Evolutionary conservation across 495 filamentous ascomycete genomes (phyloP).

Genomic region (Penicillium coffeae): DNA sequence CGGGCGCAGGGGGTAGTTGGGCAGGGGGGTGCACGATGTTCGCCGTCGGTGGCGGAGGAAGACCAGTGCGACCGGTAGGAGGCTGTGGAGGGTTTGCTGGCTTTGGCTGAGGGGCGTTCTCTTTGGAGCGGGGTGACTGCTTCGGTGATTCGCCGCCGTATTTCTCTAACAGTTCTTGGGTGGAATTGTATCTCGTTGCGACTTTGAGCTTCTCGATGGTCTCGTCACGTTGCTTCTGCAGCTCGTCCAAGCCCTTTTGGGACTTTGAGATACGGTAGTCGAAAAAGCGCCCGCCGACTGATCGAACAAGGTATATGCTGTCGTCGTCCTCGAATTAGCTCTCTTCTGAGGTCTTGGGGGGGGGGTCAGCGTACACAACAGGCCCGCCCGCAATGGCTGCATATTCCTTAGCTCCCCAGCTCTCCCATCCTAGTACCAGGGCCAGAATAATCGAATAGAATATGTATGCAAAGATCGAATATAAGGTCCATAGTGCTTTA

Average conservation of each 20-base stretch:
- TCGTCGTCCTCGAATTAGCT: neutral
- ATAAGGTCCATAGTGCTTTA: constrained; percentile 85
- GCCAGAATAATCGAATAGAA: constrained; percentile 74
- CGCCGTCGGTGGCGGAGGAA: constrained; percentile 79
- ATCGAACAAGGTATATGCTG: constrained; percentile 67
- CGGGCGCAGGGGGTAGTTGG: constrained; percentile 13
- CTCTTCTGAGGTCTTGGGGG: neutral
- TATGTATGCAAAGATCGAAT: constrained; percentile 84
- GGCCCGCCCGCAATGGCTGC: constrained; percentile 75
- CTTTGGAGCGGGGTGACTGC: constrained; percentile 39
- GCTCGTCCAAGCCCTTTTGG: constrained; percentile 63
- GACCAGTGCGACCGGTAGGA: constrained; percentile 48
- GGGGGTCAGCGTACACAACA: constrained; percentile 54
- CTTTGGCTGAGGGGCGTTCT: constrained; percentile 21
- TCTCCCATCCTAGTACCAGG: constrained; percentile 80
- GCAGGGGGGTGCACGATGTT: constrained; percentile 57
- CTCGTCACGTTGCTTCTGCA: constrained; percentile 71
- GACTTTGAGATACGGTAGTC: constrained; percentile 71
- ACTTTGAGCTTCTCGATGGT: constrained; percentile 93
- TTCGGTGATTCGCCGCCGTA: constrained; percentile 67
- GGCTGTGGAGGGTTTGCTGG: constrained; percentile 17
- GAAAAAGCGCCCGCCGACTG: constrained; percentile 61
- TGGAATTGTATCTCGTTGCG: constrained; percentile 92
- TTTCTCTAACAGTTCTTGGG: constrained; percentile 87
- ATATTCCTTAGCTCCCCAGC: constrained; percentile 71